Percentiles rank a stretch among this genome's conserved stretches.
Evolutionary conservation across 2,329 filamentous ascomycete species (phyloP).

Genomic region (Penicillium sp.): DNA sequence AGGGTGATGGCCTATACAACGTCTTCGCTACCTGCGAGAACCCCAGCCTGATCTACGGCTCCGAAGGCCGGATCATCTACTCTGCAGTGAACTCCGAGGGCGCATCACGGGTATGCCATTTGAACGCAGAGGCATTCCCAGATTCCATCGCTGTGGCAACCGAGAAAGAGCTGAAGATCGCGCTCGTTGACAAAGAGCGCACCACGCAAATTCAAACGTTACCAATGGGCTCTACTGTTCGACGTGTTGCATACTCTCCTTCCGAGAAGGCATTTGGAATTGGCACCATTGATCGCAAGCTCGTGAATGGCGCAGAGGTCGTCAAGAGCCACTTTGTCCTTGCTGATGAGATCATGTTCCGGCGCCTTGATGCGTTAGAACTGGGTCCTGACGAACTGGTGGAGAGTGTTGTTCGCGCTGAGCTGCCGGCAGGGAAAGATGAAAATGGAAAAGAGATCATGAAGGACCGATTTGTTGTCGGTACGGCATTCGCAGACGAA

Average conservation of each 20-base stretch:
- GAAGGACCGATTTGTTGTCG: conserved; percentile 76
- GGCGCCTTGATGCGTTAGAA: conserved; percentile 61
- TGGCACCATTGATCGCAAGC: conserved; percentile 68
- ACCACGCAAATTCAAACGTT: conserved; percentile 81
- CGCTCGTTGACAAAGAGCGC: conserved; percentile 70
- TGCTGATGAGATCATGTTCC: conserved; percentile 82
- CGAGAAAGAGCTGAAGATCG: conserved; percentile 64
- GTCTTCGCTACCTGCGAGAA: conserved; percentile 93
- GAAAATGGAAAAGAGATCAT: conserved; percentile 44
- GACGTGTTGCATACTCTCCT: conserved; percentile 76
- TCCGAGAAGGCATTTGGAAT: conserved; percentile 73
- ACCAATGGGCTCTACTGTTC: conserved; percentile 69
- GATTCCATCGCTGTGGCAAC: conserved; percentile 74
- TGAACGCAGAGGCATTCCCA: conserved; percentile 73
- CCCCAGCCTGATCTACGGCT: conserved; percentile 83
- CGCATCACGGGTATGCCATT: conserved; percentile 69
- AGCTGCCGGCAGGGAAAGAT: conserved; percentile 55
- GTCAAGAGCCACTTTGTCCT: conserved; percentile 75
- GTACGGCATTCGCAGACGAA: conserved; percentile 68
- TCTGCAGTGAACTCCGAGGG: conserved; percentile 87
- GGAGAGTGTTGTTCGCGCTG: conserved; percentile 71
- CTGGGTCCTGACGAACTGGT: conserved; percentile 65
- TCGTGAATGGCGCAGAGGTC: conserved; percentile 62
- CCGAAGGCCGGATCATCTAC: conserved; percentile 79
- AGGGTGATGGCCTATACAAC: conserved; percentile 58